Evolutionary conservation across 257 asterid genomes (phyloP).

Genomic region (Leptodermis oblonga): DNA sequence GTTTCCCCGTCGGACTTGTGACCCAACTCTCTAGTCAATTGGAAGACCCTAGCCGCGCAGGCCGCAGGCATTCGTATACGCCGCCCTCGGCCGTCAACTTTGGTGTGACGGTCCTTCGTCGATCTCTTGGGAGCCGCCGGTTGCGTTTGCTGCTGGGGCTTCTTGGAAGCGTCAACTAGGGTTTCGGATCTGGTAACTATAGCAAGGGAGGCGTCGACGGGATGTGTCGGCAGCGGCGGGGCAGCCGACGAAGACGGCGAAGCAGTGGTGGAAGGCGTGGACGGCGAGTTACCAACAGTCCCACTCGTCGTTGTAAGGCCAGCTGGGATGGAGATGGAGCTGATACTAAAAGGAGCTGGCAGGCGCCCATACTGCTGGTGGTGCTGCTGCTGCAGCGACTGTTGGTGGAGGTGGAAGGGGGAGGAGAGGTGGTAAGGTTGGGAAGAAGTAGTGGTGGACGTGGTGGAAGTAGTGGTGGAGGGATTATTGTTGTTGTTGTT

Average conservation of each 20-base stretch:
- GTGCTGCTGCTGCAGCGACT: background rate
- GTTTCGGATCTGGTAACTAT: conserved; percentile 53
- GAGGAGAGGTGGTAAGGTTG: conserved; percentile 28
- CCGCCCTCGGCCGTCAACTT: conserved; percentile 79
- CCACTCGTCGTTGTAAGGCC: conserved; percentile 1
- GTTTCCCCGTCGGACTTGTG: conserved; percentile 80
- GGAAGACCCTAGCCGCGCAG: conserved; percentile 82
- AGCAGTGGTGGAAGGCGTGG: conserved; percentile 29
- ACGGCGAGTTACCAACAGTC: conserved; percentile 12
- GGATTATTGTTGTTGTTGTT: conserved; percentile 13
- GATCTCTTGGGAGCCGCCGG: conserved; percentile 41
- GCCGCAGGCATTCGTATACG: conserved; percentile 89
- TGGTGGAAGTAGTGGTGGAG: conserved; percentile 32
- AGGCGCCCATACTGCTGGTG: conserved; percentile 6
- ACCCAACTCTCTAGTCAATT: conserved; percentile 62
- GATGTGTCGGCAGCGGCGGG: conserved; percentile 23
- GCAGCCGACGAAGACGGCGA: conserved; percentile 21
- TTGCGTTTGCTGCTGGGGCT: conserved; percentile 21
- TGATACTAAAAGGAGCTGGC: conserved; percentile 8
- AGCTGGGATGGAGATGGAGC: conserved; percentile 24
- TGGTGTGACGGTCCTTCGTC: conserved; percentile 81
- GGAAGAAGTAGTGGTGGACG: conserved; percentile 23
- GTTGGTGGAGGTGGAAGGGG: conserved; percentile 13
- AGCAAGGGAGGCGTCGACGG: conserved; percentile 57
- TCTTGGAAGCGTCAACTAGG: conserved; percentile 32